A percentile compares a stretch with the other conserved stretches of the same genome.
These are phyloP conservation scores for Talaromyces wortmannii DNA, from an alignment of 495 filamentous ascomycete genomes.

Conservation along the genomic window DNA sequence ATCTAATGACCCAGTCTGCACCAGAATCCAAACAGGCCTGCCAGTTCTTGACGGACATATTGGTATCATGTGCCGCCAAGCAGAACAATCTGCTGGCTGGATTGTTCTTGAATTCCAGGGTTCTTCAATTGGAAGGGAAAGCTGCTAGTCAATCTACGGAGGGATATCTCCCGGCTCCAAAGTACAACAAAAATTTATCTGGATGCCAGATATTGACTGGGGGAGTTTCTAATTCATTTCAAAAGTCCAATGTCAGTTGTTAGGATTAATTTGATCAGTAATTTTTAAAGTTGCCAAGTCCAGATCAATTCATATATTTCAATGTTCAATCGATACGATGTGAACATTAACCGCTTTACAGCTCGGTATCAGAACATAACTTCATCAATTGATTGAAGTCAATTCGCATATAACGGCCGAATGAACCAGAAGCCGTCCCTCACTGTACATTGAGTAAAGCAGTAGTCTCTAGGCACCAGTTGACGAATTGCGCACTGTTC, in stretches of 20 bases:
- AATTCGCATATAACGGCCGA: no score
- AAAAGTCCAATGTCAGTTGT: background rate
- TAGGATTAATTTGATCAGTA: background rate
- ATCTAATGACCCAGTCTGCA: background rate
- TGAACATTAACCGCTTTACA: no score
- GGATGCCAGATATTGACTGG: background rate
- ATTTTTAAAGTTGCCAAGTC: no score
- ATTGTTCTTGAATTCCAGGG: background rate
- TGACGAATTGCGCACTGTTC: no score
- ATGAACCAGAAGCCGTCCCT: no score
- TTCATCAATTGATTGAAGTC: no score
- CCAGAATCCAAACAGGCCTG: background rate
- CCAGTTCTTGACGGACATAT: background rate
- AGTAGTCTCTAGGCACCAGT: no score
- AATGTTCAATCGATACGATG: no score
- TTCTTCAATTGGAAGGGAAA: background rate
- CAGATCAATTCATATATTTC: no score
- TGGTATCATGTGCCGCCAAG: background rate
- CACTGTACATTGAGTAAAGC: no score
- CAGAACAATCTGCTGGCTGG: background rate
- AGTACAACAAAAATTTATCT: background rate
- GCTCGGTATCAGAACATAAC: no score
- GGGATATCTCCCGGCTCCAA: background rate
- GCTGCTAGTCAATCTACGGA: background rate
- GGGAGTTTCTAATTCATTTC: background rate